Conservation (phyloP, 1,284 basidiomycete genomes). For the Anthracocystis walkeri region DNA sequence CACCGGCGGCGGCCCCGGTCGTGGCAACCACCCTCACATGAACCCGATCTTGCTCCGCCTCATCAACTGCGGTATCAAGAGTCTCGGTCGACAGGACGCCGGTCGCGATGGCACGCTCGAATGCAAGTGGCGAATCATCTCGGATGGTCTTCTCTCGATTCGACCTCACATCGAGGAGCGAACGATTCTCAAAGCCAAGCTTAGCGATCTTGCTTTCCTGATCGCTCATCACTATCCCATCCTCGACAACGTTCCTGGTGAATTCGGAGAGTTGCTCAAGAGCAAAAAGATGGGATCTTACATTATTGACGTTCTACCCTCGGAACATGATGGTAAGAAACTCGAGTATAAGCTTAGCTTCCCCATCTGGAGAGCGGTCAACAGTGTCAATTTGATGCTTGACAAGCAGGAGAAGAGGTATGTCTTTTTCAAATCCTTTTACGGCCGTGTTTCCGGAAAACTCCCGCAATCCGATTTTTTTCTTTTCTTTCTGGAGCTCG, state of each 20-base stretch:
- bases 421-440: slow-evolving; percentile 12
- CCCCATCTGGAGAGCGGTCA: slow-evolving; percentile 66
- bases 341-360: slow-evolving; percentile 56
- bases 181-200: slow-evolving; percentile 76
- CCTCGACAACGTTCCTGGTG: slow-evolving; percentile 56
- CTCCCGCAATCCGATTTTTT: slow-evolving; percentile 13
- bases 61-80: slow-evolving; percentile 89
- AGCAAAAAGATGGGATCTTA: slow-evolving; percentile 62
- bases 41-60: slow-evolving; percentile 86
- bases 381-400: slow-evolving; percentile 67
- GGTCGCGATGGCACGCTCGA: slow-evolving; percentile 71
- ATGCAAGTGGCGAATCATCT: slow-evolving; percentile 78
- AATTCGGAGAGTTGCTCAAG: slow-evolving; percentile 50
- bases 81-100: slow-evolving; percentile 75
- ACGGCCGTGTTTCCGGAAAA: neutral
- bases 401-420: slow-evolving; percentile 69
- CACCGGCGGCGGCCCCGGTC: slow-evolving; percentile 75
- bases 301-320: slow-evolving; percentile 59
- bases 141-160: slow-evolving; percentile 85
- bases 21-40: slow-evolving; percentile 57
- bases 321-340: slow-evolving; percentile 52
- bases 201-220: slow-evolving; percentile 77
- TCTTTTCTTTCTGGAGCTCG: slow-evolving; percentile 5
- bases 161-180: slow-evolving; percentile 80
- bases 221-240: slow-evolving; percentile 65